Conservation (phyloP, 768 basidiomycete species). For the Russula sp. region DNA sequence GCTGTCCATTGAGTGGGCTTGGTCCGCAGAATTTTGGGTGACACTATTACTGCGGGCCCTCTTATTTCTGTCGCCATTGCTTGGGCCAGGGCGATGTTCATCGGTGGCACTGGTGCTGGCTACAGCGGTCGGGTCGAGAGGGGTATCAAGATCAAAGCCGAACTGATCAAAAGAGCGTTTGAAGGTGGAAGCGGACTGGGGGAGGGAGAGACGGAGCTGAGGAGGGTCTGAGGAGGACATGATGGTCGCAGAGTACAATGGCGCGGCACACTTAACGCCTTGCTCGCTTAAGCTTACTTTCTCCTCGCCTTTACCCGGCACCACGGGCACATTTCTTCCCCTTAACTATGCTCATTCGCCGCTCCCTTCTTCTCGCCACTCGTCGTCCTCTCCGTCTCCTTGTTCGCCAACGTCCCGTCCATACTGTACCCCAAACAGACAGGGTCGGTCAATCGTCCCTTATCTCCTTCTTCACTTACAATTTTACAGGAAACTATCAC, state of each 20-base stretch:
- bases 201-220: slow-evolving; percentile 52
- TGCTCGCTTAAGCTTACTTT: background rate
- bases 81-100: slow-evolving; percentile 28
- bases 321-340: background rate
- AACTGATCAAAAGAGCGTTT: slow-evolving; percentile 60
- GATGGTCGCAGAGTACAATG: slow-evolving; percentile 28
- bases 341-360: slow-evolving; percentile 40
- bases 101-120: slow-evolving; percentile 35
- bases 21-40: slow-evolving; percentile 21
- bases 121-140: slow-evolving; percentile 34
- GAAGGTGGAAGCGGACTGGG: slow-evolving; percentile 52
- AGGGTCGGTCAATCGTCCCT: slow-evolving; percentile 46
- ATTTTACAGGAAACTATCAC: slow-evolving; percentile 86
- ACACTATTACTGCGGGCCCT: slow-evolving; percentile 28
- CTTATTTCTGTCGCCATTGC: slow-evolving; percentile 28
- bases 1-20: slow-evolving; percentile 16
- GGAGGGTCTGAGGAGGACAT: slow-evolving; percentile 42
- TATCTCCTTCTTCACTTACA: slow-evolving; percentile 3
- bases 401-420: slow-evolving; percentile 38
- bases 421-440: slow-evolving; percentile 71
- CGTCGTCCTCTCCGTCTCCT: slow-evolving; percentile 41
- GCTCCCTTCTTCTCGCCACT: slow-evolving; percentile 49
- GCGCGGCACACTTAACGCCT: slow-evolving; percentile 11
- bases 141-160: slow-evolving; percentile 54
- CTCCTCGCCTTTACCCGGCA: slow-evolving; percentile 3